Percentiles rank a stretch among this genome's conserved stretches.
Evolutionary conservation across 2,329 filamentous ascomycete species (phyloP).

Genomic region (Coniochaeta ligniaria): DNA sequence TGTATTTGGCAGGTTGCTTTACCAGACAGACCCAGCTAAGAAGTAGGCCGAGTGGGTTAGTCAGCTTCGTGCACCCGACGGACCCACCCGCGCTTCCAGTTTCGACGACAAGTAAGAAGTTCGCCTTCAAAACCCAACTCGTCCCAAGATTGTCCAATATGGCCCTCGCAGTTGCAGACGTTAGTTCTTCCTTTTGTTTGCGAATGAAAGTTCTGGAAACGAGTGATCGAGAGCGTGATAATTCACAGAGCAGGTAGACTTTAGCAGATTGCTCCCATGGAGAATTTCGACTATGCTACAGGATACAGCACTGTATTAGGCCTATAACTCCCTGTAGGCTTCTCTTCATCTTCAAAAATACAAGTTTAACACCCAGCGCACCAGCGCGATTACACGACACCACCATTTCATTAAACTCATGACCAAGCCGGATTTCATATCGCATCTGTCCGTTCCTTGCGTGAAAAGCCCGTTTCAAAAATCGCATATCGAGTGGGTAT

Average conservation of each 20-base stretch:
- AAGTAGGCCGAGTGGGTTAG: neutral
- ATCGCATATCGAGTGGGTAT: neutral
- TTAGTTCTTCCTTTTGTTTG: neutral
- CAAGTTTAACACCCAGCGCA: neutral
- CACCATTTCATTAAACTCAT: constrained; percentile 9
- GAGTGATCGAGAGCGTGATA: neutral
- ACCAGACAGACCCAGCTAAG: neutral
- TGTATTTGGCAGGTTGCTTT: neutral
- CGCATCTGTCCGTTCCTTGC: constrained; percentile 7
- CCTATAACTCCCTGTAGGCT: neutral
- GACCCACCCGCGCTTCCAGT: neutral
- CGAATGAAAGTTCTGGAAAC: too few relatives aligned
- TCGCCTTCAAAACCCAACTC: too few relatives aligned
- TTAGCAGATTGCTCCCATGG: neutral
- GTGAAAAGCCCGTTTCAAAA: constrained; percentile 4
- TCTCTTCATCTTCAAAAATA: constrained; percentile 2
- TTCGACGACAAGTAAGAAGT: too few relatives aligned
- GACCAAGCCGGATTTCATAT: constrained; percentile 14
- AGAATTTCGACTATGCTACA: neutral
- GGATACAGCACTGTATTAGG: neutral
- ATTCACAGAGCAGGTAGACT: neutral
- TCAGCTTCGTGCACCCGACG: neutral
- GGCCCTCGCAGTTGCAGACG: too few relatives aligned
- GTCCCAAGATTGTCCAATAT: too few relatives aligned
- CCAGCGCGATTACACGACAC: constrained; percentile 2